phyloP scores from a whole-genome alignment of 2,329 filamentous ascomycete species.

The Colletotrichum tamarilloi region DNA sequence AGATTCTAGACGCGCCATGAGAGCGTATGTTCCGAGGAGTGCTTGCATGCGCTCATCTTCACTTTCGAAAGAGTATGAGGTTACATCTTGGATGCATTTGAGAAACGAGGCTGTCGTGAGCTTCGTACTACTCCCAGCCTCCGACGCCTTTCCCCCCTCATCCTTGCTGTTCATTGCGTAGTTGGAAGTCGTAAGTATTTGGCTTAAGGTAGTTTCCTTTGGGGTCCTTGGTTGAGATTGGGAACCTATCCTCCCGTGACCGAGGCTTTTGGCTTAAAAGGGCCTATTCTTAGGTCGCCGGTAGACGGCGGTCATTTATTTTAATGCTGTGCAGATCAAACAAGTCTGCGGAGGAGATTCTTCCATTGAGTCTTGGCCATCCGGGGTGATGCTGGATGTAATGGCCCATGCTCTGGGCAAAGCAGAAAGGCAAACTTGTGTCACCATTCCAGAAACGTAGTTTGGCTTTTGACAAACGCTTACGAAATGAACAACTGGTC shows the following conservation, averaged over 20 bases:
- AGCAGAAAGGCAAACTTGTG: not conserved
- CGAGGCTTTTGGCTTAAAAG: not conserved
- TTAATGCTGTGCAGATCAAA: not conserved
- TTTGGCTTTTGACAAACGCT: not conserved
- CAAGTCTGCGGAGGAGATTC: not conserved
- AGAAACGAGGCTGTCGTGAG: not conserved
- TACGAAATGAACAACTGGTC: not conserved
- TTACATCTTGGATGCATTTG: not conserved
- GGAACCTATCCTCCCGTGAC: not conserved
- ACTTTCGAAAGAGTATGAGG: not conserved
- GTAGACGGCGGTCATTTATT: not conserved
- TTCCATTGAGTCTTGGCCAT: not conserved
- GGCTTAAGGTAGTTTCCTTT: not conserved
- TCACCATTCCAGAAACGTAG: not conserved
- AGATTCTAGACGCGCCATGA: slow-evolving; percentile 10
- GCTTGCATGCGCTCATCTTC: slow-evolving; percentile 13
- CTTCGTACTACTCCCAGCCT: not conserved
- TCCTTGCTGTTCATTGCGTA: not conserved
- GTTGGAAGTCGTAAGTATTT: not conserved
- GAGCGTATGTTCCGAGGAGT: not conserved
- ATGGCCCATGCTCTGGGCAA: not conserved
- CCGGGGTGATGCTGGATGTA: not conserved
- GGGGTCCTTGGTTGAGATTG: not conserved
- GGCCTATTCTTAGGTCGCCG: not conserved
- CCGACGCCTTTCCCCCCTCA: fast-evolving